Evolutionary conservation across 805 yeast genomes (phyloP).

Genomic region (Candida tibetensis): DNA sequence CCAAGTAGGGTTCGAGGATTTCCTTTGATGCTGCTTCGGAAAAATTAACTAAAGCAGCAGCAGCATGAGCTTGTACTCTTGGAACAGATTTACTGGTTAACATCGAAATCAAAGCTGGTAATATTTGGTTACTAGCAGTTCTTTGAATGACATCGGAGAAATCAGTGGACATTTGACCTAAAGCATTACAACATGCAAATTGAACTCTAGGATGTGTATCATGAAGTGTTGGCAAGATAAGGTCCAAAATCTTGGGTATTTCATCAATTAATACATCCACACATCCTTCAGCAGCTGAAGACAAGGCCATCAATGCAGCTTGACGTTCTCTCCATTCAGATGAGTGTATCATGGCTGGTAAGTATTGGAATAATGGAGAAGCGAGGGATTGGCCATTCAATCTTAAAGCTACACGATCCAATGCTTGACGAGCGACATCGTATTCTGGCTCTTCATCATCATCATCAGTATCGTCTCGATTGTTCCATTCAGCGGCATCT

Average conservation of each 20-base stretch:
- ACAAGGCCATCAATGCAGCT: conserved; percentile 94
- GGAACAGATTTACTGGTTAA: conserved; percentile 72
- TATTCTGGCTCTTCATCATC: conserved; percentile 80
- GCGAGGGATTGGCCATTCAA: conserved; percentile 83
- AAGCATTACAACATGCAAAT: conserved; percentile 93
- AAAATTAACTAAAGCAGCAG: conserved; percentile 96
- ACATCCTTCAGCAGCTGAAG: conserved; percentile 97
- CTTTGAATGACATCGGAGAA: conserved; percentile 87
- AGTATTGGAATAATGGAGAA: conserved; percentile 78
- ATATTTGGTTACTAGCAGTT: conserved; percentile 70
- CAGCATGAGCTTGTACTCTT: conserved; percentile 96
- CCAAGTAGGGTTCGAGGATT: conserved; percentile 88
- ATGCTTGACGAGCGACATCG: conserved; percentile 90
- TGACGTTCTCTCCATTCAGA: conserved; percentile 90
- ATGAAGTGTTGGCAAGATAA: conserved; percentile 79
- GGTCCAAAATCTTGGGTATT: conserved; percentile 74
- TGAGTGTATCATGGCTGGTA: conserved; percentile 80
- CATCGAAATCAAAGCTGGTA: conserved; percentile 86
- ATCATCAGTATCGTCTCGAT: conserved; percentile 70
- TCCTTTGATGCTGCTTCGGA: conserved; percentile 89
- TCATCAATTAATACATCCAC: conserved; percentile 81
- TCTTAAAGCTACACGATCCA: conserved; percentile 84
- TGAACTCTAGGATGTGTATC: conserved; percentile 94
- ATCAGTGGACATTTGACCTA: conserved; percentile 96
- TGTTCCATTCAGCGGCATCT: conserved; percentile 85